Evolutionary conservation across 768 basidiomycete genomes (phyloP).

Genomic region (Tulasnella sp.): DNA sequence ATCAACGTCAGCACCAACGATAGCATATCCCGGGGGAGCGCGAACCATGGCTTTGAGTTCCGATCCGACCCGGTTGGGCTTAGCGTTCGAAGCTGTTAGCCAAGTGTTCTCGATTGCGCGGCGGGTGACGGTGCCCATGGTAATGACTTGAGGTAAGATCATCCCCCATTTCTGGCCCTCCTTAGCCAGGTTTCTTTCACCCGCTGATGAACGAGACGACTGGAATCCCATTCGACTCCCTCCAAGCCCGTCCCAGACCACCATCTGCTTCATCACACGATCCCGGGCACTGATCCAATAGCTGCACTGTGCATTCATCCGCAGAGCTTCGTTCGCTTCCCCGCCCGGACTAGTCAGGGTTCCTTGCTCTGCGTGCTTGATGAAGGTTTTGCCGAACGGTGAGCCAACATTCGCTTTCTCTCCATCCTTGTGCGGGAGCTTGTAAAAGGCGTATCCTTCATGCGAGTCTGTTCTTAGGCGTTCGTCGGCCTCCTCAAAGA

Average conservation of each 20-base stretch:
- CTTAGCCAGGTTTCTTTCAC: background rate
- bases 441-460: slow-evolving; percentile 64
- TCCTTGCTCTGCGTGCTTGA: slow-evolving; percentile 81
- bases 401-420: slow-evolving; percentile 92
- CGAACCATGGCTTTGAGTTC: slow-evolving; percentile 98
- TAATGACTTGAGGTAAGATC: slow-evolving; percentile 91
- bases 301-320: slow-evolving; percentile 89
- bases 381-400: slow-evolving; percentile 81
- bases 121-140: slow-evolving; percentile 98
- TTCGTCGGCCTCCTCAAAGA: slow-evolving; percentile 58
- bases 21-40: slow-evolving; percentile 84
- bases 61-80: slow-evolving; percentile 94
- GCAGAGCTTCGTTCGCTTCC: slow-evolving; percentile 75
- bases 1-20: slow-evolving; percentile 97
- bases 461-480: slow-evolving; percentile 41
- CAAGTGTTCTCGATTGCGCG: slow-evolving; percentile 97
- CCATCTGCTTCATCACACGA: slow-evolving; percentile 85
- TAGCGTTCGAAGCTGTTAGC: slow-evolving; percentile 97
- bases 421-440: slow-evolving; percentile 94
- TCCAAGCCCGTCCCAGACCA: slow-evolving; percentile 62
- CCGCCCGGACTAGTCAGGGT: slow-evolving; percentile 73
- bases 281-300: slow-evolving; percentile 97
- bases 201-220: slow-evolving; percentile 22
- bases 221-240: slow-evolving; percentile 46
- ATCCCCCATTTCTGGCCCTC: slow-evolving; percentile 63